Evolutionary conservation across 2,329 filamentous ascomycete genomes (phyloP).

Genomic region (Scedosporium minutisporum): DNA sequence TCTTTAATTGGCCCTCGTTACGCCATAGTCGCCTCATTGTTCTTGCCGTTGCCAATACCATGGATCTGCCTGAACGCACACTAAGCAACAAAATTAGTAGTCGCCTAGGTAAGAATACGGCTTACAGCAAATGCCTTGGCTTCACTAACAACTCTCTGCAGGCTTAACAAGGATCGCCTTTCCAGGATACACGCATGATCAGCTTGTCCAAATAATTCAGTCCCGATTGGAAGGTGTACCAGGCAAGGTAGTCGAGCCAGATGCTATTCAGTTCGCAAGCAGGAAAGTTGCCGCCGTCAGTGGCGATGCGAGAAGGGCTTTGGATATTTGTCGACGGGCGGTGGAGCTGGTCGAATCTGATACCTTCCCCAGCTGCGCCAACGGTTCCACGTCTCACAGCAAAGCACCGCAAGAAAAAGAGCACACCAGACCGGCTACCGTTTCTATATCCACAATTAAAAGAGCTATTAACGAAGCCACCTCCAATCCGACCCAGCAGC

Average conservation of each 20-base stretch:
- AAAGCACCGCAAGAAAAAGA: slow-evolving; percentile 21
- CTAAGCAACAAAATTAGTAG: slow-evolving; percentile 98
- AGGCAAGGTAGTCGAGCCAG: slow-evolving; percentile 80
- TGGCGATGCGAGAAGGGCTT: slow-evolving; percentile 80
- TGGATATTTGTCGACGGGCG: slow-evolving; percentile 90
- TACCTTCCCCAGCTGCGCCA: no score
- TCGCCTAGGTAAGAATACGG: slow-evolving; percentile 47
- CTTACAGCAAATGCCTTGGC: background rate
- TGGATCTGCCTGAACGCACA: slow-evolving; percentile 94
- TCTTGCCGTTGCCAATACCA: slow-evolving; percentile 94
- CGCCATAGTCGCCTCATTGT: slow-evolving; percentile 90
- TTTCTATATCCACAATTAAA: slow-evolving; percentile 90
- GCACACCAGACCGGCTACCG: slow-evolving; percentile 31
- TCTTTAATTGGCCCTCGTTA: slow-evolving; percentile 97
- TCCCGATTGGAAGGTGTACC: slow-evolving; percentile 84
- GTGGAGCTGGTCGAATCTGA: slow-evolving; percentile 90
- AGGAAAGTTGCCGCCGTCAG: slow-evolving; percentile 95
- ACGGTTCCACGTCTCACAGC: background rate
- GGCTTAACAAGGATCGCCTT: slow-evolving; percentile 91
- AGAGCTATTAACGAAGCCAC: slow-evolving; percentile 93
- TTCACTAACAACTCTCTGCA: slow-evolving; percentile 10
- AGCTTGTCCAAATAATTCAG: slow-evolving; percentile 94
- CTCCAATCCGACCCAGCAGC: slow-evolving; percentile 82
- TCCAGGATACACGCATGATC: slow-evolving; percentile 91
- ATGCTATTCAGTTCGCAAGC: slow-evolving; percentile 92